Evolutionary conservation across 345 rosid genomes (phyloP).

Genomic region (Iberis pinnata): DNA sequence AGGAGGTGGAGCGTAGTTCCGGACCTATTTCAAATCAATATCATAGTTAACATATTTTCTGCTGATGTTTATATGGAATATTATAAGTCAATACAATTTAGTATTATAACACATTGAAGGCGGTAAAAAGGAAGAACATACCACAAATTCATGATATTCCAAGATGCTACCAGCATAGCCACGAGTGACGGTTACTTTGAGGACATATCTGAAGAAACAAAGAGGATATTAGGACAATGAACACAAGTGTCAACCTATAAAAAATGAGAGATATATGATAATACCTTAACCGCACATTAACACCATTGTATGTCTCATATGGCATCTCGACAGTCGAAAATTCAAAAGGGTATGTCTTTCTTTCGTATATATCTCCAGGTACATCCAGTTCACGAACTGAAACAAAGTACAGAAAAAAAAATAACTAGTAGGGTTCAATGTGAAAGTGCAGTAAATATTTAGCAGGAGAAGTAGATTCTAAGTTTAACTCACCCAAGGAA

Average conservation of each 20-base stretch:
- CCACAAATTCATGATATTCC: slow-evolving; percentile 89
- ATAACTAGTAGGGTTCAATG: neutral
- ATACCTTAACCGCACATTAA: slow-evolving; percentile 92
- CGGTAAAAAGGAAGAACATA: slow-evolving; percentile 28
- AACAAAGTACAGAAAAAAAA: neutral
- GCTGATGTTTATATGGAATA: neutral
- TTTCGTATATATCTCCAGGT: slow-evolving; percentile 89
- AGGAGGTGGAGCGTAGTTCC: slow-evolving; percentile 65
- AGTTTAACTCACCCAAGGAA: slow-evolving; percentile 71
- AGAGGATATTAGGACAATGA: neutral
- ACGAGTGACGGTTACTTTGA: slow-evolving; percentile 82
- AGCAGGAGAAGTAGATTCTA: neutral
- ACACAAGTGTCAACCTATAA: neutral
- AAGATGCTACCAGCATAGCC: slow-evolving; percentile 87
- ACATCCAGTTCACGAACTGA: slow-evolving; percentile 94
- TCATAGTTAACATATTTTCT: neutral
- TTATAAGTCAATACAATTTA: neutral
- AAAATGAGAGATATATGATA: neutral
- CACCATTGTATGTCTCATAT: slow-evolving; percentile 87
- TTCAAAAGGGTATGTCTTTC: slow-evolving; percentile 83
- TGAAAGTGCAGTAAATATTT: neutral
- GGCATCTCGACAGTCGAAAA: slow-evolving; percentile 99
- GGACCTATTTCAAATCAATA: slow-evolving; percentile 49
- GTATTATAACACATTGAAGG: neutral
- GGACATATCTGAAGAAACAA: slow-evolving; percentile 60